A percentile compares a stretch with the other conserved stretches of the same genome.
Conservation (phyloP, 306 rosid species). For the Lotus japonicus region DNA sequence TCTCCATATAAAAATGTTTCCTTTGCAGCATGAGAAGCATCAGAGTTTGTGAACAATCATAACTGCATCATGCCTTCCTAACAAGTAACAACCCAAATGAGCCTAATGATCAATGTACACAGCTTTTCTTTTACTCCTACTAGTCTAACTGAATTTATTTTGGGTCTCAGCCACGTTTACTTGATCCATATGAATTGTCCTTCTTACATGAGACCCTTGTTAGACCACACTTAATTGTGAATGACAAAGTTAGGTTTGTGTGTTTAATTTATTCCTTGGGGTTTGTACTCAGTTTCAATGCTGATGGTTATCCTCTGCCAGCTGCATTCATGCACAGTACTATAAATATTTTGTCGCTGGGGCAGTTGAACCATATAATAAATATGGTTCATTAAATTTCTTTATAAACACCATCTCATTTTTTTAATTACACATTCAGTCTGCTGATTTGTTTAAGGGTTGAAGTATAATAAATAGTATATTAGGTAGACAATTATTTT, state of each 20-base stretch:
- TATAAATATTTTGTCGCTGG: neutral
- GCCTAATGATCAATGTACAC: neutral
- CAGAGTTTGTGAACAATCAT: neutral
- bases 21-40: neutral
- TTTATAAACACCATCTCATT: neutral
- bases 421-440: neutral
- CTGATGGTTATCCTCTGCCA: neutral
- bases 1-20: neutral
- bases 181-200: neutral
- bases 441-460: neutral
- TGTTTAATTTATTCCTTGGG: conserved; percentile 14
- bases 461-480: neutral
- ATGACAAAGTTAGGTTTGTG: conserved; percentile 9
- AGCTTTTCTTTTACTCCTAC: neutral
- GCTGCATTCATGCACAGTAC: neutral
- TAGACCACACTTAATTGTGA: neutral
- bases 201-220: neutral
- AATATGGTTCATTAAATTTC: neutral
- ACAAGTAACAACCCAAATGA: neutral
- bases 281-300: neutral
- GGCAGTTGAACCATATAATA: no score
- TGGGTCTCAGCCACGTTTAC: neutral
- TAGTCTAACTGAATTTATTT: neutral
- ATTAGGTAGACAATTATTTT: neutral
- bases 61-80: neutral